These are phyloP conservation scores for Phaeosphaeriaceae sp. DNA, from an alignment of 2,329 filamentous ascomycete genomes.

Conservation along the genomic window DNA sequence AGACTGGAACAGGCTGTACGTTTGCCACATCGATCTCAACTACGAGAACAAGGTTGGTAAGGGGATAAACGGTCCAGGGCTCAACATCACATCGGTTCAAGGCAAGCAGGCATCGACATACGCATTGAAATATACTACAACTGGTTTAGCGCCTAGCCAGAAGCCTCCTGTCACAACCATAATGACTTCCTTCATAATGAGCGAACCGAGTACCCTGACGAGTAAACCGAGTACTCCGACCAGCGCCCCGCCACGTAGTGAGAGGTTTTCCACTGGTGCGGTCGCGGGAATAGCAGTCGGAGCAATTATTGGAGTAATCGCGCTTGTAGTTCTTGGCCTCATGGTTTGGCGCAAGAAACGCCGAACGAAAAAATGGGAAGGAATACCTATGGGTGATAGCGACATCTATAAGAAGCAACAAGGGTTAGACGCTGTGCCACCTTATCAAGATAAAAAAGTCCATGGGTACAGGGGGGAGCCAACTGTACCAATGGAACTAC, in stretches of 20 bases:
- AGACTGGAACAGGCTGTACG: slow-evolving; percentile 1
- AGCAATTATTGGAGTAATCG: background rate
- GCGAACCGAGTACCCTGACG: background rate
- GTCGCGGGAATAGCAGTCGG: slow-evolving; percentile 8
- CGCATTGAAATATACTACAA: slow-evolving; percentile 2
- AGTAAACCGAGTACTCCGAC: too few relatives aligned
- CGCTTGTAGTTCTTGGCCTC: background rate
- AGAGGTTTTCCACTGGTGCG: slow-evolving; percentile 1
- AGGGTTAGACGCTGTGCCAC: background rate
- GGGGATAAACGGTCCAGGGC: background rate
- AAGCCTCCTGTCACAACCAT: background rate
- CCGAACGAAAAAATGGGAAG: slow-evolving; percentile 3
- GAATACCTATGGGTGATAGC: background rate
- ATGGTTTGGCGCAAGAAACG: slow-evolving; percentile 6
- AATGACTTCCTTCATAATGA: background rate
- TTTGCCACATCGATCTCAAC: slow-evolving; percentile 11
- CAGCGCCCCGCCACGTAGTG: background rate
- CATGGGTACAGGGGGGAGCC: background rate
- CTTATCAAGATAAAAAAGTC: background rate
- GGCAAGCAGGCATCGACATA: slow-evolving; percentile 3
- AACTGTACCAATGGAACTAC: too few relatives aligned
- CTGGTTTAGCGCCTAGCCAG: background rate
- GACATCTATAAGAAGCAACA: background rate
- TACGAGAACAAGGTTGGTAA: background rate
- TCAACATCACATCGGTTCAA: slow-evolving; percentile 6